These are phyloP conservation scores for Cyberlindnera meyerae DNA, from an alignment of 805 yeast species.

Conservation along the genomic window DNA sequence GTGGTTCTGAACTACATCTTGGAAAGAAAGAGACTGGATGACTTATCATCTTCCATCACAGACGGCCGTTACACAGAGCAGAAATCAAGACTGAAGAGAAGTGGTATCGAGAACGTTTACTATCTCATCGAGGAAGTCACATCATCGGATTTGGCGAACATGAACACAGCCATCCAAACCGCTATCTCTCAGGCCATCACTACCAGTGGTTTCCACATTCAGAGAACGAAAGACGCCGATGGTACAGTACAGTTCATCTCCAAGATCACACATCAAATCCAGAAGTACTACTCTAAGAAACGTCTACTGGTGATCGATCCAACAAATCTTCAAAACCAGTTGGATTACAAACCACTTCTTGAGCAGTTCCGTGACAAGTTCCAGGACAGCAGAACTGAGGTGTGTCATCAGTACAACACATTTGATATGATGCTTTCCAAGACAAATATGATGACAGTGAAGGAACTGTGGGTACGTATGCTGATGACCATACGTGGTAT, in stretches of 20 bases:
- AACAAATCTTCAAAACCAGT: constrained; percentile 41
- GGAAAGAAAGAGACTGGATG: constrained; percentile 88
- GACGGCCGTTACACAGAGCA: constrained; percentile 92
- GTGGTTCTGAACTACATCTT: constrained; percentile 77
- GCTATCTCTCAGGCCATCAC: constrained; percentile 68
- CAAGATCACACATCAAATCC: constrained; percentile 42
- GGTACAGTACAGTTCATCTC: constrained; percentile 63
- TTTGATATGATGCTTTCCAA: constrained; percentile 72
- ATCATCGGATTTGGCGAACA: constrained; percentile 36
- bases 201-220: constrained; percentile 59
- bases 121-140: constrained; percentile 79
- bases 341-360: constrained; percentile 42
- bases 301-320: constrained; percentile 50
- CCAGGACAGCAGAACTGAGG: constrained; percentile 30
- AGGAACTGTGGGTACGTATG: constrained; percentile 71
- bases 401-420: constrained; percentile 43
- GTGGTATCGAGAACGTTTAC: constrained; percentile 62
- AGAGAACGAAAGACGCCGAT: constrained; percentile 65
- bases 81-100: constrained; percentile 64
- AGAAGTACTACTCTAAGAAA: constrained; percentile 32
- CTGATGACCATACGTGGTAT: constrained; percentile 78
- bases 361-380: constrained; percentile 41
- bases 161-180: constrained; percentile 68
- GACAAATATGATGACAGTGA: constrained; percentile 61
- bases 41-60: constrained; percentile 70